A percentile compares a stretch with the other conserved stretches of the same genome.
Conservation (phyloP, 83 land plant species). For the Picea abies region DNA sequence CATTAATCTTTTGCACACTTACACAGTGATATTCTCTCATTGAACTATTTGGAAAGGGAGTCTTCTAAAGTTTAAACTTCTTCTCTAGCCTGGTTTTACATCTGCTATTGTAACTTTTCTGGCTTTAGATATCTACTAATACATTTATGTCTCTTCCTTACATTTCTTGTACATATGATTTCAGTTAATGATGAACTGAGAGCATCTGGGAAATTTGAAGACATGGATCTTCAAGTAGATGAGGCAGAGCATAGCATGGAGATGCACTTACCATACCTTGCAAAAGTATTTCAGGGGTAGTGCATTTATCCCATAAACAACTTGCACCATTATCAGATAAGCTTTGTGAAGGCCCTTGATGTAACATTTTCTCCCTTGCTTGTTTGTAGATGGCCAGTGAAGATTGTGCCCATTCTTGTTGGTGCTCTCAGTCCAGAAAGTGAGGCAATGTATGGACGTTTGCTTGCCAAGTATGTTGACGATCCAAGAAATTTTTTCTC, state of each 20-base stretch:
- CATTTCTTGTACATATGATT: not conserved
- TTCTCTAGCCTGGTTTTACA: slow-evolving; percentile 6
- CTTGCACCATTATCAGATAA: not conserved
- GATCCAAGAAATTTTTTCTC: slow-evolving; percentile 93
- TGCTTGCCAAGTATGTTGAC: slow-evolving; percentile 90
- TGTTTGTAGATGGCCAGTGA: slow-evolving; percentile 65
- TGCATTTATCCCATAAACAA: not conserved
- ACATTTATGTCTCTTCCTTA: not conserved
- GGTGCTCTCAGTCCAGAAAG: slow-evolving; percentile 83
- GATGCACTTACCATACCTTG: slow-evolving; percentile 99
- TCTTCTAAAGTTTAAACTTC: not conserved
- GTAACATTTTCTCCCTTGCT: not conserved
- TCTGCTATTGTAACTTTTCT: not conserved
- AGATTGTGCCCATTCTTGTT: slow-evolving; percentile 93
- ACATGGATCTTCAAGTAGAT: slow-evolving; percentile 85
- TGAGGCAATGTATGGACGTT: slow-evolving; percentile 86
- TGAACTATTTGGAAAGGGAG: not conserved
- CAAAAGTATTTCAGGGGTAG: slow-evolving; percentile 63
- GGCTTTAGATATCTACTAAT: not conserved
- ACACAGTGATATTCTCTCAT: not conserved
- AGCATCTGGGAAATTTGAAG: slow-evolving; percentile 86
- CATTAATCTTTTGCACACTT: not conserved
- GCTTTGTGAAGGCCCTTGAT: not conserved
- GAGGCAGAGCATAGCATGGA: slow-evolving; percentile 99
- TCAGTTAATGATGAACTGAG: slow-evolving; percentile 85